Evolutionary conservation across 257 asterid species (phyloP).

Genomic region (Primulina eburnea): DNA sequence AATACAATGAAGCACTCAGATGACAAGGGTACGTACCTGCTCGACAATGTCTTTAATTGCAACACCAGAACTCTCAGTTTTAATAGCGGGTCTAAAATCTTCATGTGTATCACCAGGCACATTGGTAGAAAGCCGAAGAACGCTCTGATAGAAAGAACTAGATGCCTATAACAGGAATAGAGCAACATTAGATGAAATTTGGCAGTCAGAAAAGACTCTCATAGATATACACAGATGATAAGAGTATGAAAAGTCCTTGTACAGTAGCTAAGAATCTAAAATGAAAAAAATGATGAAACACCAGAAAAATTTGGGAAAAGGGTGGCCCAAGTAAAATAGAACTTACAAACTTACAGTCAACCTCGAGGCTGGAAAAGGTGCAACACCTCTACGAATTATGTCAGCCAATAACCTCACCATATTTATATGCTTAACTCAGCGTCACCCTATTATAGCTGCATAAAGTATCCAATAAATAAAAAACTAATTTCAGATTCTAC

Average conservation of each 20-base stretch:
- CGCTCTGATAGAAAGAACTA: constrained; percentile 41
- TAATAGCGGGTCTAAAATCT: constrained; percentile 74
- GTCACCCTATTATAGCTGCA: constrained; percentile 33
- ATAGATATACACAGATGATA: background rate
- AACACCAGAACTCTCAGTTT: constrained; percentile 50
- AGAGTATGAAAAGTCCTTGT: background rate
- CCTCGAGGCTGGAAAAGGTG: constrained; percentile 46
- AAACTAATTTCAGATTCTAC: constrained; percentile 11
- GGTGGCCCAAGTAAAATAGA: background rate
- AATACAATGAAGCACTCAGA: background rate
- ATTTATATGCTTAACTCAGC: background rate
- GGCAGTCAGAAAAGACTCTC: constrained; percentile 6
- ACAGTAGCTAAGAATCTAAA: background rate
- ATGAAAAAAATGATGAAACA: background rate
- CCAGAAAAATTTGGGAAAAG: background rate
- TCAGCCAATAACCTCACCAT: constrained; percentile 74
- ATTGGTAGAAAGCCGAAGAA: constrained; percentile 45
- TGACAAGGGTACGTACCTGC: constrained; percentile 49
- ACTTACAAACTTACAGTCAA: constrained; percentile 41
- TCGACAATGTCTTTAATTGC: constrained; percentile 69
- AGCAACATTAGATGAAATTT: constrained; percentile 17
- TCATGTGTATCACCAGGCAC: constrained; percentile 77
- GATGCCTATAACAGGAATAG: constrained; percentile 41
- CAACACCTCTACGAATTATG: constrained; percentile 46
- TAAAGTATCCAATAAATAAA: constrained; percentile 9